These are phyloP conservation scores for Platanthera guangdongensis DNA, from an alignment of 106 monocot species.

Conservation along the genomic window DNA sequence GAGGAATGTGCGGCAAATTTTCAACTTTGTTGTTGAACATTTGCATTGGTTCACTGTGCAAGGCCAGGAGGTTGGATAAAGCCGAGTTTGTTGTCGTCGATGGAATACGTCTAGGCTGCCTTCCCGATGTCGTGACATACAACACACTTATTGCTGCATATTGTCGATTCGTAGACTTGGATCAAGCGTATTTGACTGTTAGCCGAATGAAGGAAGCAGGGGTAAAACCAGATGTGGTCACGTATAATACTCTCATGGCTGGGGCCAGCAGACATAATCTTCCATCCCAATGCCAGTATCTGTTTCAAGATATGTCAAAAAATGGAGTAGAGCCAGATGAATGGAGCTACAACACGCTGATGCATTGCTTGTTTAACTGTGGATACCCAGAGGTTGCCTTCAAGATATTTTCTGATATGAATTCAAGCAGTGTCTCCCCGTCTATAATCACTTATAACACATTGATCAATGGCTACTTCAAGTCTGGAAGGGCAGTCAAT, in stretches of 20 bases:
- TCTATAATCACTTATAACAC: conserved; percentile 66
- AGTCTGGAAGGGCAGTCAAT: conserved; percentile 37
- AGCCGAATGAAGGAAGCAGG: conserved; percentile 59
- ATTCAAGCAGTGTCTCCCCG: conserved; percentile 31
- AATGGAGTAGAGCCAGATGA: conserved; percentile 42
- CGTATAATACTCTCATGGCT: conserved; percentile 72
- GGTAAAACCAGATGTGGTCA: conserved; percentile 53
- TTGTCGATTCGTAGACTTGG: conserved; percentile 36
- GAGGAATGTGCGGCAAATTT: conserved; percentile 38
- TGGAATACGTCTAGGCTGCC: conserved; percentile 58
- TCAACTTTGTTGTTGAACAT: conserved; percentile 67
- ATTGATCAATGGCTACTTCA: conserved; percentile 75
- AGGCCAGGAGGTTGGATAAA: conserved; percentile 40
- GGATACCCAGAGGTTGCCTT: conserved; percentile 52
- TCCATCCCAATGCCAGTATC: conserved; percentile 23
- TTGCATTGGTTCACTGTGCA: conserved; percentile 66
- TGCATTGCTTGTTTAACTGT: conserved; percentile 70
- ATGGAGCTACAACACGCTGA: conserved; percentile 73
- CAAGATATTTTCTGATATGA: conserved; percentile 57
- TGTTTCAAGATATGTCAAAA: conserved; percentile 78
- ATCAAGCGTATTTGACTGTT: conserved; percentile 38
- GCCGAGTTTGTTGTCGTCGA: conserved; percentile 68
- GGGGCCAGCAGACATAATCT: conserved; percentile 30
- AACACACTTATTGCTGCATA: conserved; percentile 63
- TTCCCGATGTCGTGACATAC: conserved; percentile 80